Evolutionary conservation across 495 filamentous ascomycete species (phyloP), one percentile per base, ranked within the genome.

Genomic region (Evansstolkia leycettana): DNA sequence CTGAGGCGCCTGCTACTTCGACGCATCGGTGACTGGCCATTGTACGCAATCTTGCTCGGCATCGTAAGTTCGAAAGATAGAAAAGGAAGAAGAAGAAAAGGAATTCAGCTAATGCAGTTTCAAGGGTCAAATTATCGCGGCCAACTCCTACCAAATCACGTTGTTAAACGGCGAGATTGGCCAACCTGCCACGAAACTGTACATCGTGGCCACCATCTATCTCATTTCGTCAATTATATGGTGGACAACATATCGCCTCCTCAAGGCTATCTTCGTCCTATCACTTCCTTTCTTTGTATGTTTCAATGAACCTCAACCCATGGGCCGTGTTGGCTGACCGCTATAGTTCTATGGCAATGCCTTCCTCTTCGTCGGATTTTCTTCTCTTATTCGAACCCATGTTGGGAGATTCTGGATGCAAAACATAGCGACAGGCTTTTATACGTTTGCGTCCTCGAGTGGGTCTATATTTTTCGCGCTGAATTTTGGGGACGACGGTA

Each of bases 131-230:
- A 70, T 82, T 39, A 67, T 82, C 28, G 72, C 78, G 0, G 72
- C 73, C 32, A 80, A 77, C 46, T 78, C 72, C 0, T 78, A 80
- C 52, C 77, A 82, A 40, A 75, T 82, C 48, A 77, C 75, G 4
- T 67, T 82, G 10, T 54, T 82, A 14, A 70, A 64, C 4, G 78
- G 76, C 15, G 65, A 71, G 39, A 58, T 73, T 10, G 74, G 70
- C 12, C 60, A 81, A 46, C 62, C 72, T 6, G 73, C 75, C 2
- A 53, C 67, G 18, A 72, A 75, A 54, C 61, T 82, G 14, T 82
- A 82, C 50, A 57, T 72, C 40, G 66, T 80, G 14, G 75, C 75
- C 0, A 60, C 56, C 10, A 72, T 78, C 20, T 82, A 82, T 45
- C 62, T 75, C n/a, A 57, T 51, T 7, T 67, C 67, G 7, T 77